A percentile compares a stretch with the other conserved stretches of the same genome.
Evolutionary conservation across 768 basidiomycete species (phyloP).

Genomic region (Mycena vulgaris): DNA sequence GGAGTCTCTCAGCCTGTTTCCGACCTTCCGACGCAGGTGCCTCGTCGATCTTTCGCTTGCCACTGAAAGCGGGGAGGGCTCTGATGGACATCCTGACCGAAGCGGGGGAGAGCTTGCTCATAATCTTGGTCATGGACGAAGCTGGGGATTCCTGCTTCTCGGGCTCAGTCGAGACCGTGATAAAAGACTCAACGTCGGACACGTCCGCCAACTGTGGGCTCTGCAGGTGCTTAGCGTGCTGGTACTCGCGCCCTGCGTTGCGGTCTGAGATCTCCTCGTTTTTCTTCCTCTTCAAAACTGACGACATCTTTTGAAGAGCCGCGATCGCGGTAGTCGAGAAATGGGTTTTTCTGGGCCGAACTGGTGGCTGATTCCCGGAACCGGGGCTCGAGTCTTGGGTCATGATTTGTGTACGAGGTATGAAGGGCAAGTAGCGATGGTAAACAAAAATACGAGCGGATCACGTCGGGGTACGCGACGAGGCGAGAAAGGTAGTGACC

Average conservation of each 20-base stretch:
- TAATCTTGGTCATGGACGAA: not conserved
- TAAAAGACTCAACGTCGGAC: slow-evolving; percentile 3
- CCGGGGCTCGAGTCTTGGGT: no score
- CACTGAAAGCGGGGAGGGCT: not conserved
- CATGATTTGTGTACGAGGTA: no score
- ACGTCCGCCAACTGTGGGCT: not conserved
- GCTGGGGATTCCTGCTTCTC: not conserved
- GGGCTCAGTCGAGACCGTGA: not conserved
- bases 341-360: no score
- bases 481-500: no score
- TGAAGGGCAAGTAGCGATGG: no score
- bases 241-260: not conserved
- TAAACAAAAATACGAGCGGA: no score
- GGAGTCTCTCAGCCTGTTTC: not conserved
- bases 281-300: not conserved
- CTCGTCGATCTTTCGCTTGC: not conserved
- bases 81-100: not conserved
- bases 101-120: not conserved
- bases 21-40: not conserved
- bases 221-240: not conserved
- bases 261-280: not conserved
- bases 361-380: no score
- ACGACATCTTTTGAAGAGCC: not conserved
- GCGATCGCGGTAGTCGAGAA: not conserved
- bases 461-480: no score